phyloP scores from a whole-genome alignment of 1,284 basidiomycete genomes.

The Boletellus deceptivus region DNA sequence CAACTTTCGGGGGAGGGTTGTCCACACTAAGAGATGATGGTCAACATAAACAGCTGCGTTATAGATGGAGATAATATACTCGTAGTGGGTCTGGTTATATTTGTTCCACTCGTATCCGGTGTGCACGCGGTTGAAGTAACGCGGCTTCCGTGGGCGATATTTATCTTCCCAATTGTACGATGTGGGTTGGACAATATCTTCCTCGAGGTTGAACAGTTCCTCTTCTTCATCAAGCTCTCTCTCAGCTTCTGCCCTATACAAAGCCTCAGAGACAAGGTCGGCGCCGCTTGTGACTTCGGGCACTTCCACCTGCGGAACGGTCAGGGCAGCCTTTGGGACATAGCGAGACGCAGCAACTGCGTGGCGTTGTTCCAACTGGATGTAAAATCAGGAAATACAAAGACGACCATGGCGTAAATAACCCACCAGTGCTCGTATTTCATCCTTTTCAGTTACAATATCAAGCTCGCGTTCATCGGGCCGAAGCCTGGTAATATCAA shows the following conservation, averaged over 20 bases:
- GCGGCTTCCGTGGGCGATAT: constrained; percentile 95
- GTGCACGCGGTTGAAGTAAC: constrained; percentile 98
- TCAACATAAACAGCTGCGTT: constrained; percentile 3
- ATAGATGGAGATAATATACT: constrained; percentile 55
- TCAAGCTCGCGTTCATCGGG: constrained; percentile 79
- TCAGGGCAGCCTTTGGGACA: constrained; percentile 69
- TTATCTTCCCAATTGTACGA: constrained; percentile 99
- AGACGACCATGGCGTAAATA: constrained; percentile 3
- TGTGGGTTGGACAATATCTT: constrained; percentile 75
- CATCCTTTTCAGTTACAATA: constrained; percentile 70
- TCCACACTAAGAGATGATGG: constrained; percentile 63
- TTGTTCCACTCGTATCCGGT: constrained; percentile 99
- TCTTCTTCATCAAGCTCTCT: constrained; percentile 94
- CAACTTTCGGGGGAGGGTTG: constrained; percentile 96
- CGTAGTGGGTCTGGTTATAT: constrained; percentile 98
- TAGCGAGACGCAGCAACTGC: constrained; percentile 80
- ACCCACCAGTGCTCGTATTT: constrained; percentile 65
- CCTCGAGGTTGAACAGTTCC: constrained; percentile 90
- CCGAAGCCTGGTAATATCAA: constrained; percentile 69
- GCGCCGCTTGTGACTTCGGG: constrained; percentile 59
- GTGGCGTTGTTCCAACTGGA: constrained; percentile 73
- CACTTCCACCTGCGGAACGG: constrained; percentile 43
- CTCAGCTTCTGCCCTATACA: constrained; percentile 86
- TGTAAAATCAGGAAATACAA: constrained; percentile 7
- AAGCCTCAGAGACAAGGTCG: constrained; percentile 80